phyloP scores from a whole-genome alignment of 495 filamentous ascomycete species.

The Podospora anserina region DNA sequence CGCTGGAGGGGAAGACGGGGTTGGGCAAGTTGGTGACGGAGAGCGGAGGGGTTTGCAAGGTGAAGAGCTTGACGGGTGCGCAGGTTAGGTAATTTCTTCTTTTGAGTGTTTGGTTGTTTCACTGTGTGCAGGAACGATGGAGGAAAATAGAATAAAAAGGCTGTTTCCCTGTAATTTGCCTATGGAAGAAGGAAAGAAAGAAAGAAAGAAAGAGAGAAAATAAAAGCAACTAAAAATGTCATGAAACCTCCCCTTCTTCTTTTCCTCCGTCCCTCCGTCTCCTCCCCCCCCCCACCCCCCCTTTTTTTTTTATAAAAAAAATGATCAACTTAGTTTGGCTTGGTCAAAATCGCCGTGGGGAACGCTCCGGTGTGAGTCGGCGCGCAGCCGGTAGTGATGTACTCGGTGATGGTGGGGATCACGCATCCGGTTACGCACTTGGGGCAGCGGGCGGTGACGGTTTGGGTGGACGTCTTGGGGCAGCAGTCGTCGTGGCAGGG shows the following conservation, averaged over 20 bases:
- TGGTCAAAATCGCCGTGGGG: background rate
- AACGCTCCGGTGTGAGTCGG: background rate
- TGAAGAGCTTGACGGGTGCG: conserved; percentile 68
- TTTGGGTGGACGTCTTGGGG: conserved; percentile 37
- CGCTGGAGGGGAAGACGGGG: conserved; percentile 55
- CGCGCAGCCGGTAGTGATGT: conserved; percentile 7
- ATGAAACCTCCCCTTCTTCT: background rate
- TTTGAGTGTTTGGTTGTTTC: background rate
- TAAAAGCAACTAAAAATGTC: background rate
- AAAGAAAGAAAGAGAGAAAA: background rate
- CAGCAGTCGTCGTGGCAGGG: conserved; percentile 44
- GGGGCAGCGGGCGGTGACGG: conserved; percentile 39
- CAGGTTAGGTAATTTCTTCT: conserved; percentile 56
- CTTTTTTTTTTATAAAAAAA: too few species aligned
- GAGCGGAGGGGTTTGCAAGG: conserved; percentile 69
- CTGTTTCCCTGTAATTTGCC: conserved; percentile 10
- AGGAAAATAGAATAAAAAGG: conserved; percentile 16
- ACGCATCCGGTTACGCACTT: background rate
- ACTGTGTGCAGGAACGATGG: background rate
- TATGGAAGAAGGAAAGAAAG: conserved; percentile 15
- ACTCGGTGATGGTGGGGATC: conserved; percentile 24
- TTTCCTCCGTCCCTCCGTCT: background rate
- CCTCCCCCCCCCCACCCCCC: too few species aligned
- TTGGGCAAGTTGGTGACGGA: conserved; percentile 67
- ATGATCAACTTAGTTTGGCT: too few species aligned